These are phyloP conservation scores for Agastache rugosa DNA, from an alignment of 257 asterid genomes.

Conservation along the genomic window DNA sequence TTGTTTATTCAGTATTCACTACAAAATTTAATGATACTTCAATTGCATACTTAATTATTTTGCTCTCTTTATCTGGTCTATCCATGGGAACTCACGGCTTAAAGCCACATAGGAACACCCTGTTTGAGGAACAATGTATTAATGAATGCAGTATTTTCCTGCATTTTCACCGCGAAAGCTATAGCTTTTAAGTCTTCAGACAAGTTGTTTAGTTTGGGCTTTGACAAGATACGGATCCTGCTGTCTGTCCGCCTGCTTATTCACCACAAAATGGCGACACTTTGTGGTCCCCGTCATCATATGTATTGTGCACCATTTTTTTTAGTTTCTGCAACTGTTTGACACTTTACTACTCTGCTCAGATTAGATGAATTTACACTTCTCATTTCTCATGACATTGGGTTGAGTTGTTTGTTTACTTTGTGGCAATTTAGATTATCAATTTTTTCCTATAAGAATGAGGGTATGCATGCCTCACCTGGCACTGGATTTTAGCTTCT, in stretches of 20 bases:
- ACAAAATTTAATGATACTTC: conserved; percentile 5
- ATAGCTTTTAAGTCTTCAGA: background rate
- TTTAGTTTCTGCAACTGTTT: conserved; percentile 1
- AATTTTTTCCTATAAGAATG: background rate
- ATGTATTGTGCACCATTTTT: too few species aligned
- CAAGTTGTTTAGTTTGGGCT: conserved; percentile 11
- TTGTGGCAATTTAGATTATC: conserved; percentile 11
- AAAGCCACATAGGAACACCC: conserved; percentile 12
- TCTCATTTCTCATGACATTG: background rate
- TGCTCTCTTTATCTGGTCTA: conserved; percentile 10
- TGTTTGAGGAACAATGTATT: conserved; percentile 16
- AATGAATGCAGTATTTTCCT: background rate
- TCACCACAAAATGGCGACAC: background rate
- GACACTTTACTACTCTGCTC: background rate
- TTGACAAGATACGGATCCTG: conserved; percentile 14
- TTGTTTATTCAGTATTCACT: conserved; percentile 13
- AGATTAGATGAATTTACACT: background rate
- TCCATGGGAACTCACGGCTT: conserved; percentile 14
- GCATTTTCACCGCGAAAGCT: background rate
- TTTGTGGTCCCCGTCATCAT: background rate
- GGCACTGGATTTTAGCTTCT: conserved; percentile 8
- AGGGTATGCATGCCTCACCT: conserved; percentile 18
- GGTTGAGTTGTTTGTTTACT: background rate
- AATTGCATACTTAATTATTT: background rate
- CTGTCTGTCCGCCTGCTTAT: conserved; percentile 9